Evolutionary conservation across 371 early-diverging fungal species (phyloP), one percentile per base, ranked within the genome.

Genomic region (Mycotypha africana): DNA sequence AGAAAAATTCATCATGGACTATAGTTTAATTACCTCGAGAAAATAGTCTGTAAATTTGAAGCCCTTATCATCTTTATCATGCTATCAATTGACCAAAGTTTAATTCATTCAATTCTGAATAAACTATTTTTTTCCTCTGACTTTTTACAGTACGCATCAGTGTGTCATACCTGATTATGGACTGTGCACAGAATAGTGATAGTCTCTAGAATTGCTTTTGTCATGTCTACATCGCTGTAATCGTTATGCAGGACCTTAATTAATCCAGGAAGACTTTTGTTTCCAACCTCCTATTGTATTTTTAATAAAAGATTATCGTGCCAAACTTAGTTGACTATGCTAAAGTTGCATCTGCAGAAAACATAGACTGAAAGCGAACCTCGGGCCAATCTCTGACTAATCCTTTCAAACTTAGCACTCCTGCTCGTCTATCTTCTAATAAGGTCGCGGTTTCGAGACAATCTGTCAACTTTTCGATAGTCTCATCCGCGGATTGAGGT

Each of bases 371-470:
- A 10, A 15, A 14, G 23, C 25, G 30, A 59, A 70, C 66, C 67
- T 65, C 62, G 42, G 62, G 63, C 56, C 66, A 65, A 42, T 96
- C 92, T 35, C 89, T 65, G 7, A 90, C 79, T 28, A 95, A 77
- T 0, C 91, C 92, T 51, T 91, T 92, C 36, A 97, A 66, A 5
- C 88, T 85, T 23, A 86, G 74, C 4, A 93, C 89, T 5, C 91
- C 91, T 2, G 93, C 91, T 34, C 94, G 68, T 42, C 91, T 67
- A 67, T 97, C 97, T 58, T 96, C 95, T 20, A 91, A 56, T 19
- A 92, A 72, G 5, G 91, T 90, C 3, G 91, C 82, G 34, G 89
- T 82, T 45, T 76, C 78, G 21, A 91, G 82, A 38, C 95, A 81
- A 58, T 93, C 94, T 24, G 87, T 86, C 36, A 97, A 74, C 49